Evolutionary conservation across 306 rosid species (phyloP), one percentile per base, ranked within the genome.

Genomic region (Ziziphus jujuba): DNA sequence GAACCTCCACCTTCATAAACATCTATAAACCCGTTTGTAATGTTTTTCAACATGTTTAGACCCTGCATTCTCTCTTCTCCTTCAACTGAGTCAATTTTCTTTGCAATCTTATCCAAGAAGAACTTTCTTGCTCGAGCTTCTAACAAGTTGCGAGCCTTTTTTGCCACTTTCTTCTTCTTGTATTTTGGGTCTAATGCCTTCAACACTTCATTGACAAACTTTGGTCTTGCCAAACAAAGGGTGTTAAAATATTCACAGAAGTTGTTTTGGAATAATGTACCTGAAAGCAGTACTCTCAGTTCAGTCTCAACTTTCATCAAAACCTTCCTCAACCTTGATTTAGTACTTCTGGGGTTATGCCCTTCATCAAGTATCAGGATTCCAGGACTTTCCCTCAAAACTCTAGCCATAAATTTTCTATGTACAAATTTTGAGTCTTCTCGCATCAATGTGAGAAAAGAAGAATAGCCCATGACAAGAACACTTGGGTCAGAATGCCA

Each of bases 331-430:
- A 93, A 64, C 84, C 96, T 75, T 24, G 97, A 93, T 69, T 90
- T 88, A 2, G 97, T 93, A 71, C 98, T 93, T 78, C 98, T 83
- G 12, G 98, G 98, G 66, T 90, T 93, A 84, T 93, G 98, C 51
- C 98, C 98, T 78, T 93, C 98, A 58, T 93, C 98, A 35, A 93
- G 80, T 15, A 93, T 69, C 68, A 93, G 59, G 60, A 93, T 38
- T 63, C 97, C 97, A 0, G 98, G 98, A 76, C 96, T 93, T 80
- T 88, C 91, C 69, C 96, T 76, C 82, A 93, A 71, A 19, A 93
- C 93, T 78, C 83, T 79, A 58, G 97, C 91, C 97, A 93, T 93
- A 68, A 80, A 84, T 64, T 76, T 93, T 71, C 98, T 78, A 73
- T 90, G 87, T 1, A 85, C 83, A 67, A 72, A 88, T 72, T 87